phyloP scores from a whole-genome alignment of 345 rosid genomes.

The Erysimum cheiranthoides region DNA sequence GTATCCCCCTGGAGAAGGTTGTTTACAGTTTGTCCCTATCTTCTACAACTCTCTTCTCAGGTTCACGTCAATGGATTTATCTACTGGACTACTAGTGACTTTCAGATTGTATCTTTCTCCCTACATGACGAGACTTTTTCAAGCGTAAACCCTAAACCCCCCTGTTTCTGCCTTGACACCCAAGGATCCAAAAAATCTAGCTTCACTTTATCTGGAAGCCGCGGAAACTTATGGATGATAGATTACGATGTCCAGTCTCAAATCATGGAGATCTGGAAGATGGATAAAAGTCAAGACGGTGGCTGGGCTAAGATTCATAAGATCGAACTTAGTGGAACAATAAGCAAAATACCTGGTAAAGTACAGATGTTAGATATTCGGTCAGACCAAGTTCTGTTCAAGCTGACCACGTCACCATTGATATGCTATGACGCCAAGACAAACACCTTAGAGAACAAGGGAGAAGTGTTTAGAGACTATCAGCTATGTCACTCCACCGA shows the following conservation, averaged over 20 bases:
- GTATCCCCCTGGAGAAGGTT: not conserved
- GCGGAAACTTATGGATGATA: conserved; percentile 8
- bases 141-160: not conserved
- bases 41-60: conserved; percentile 11
- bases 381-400: not conserved
- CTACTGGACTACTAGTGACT: conserved; percentile 7
- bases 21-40: not conserved
- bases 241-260: not conserved
- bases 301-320: not conserved
- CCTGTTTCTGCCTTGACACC: not conserved
- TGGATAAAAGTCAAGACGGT: not conserved
- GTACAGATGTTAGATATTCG: not conserved
- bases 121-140: conserved; percentile 20
- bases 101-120: not conserved
- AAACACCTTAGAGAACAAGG: not conserved
- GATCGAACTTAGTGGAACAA: not conserved
- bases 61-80: conserved; percentile 2
- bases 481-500: conserved; percentile 8
- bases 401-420: not conserved
- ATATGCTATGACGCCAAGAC: not conserved
- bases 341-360: not conserved
- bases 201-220: conserved; percentile 8
- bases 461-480: not conserved
- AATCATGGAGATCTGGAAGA: conserved; percentile 8
- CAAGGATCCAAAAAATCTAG: not conserved